Evolutionary conservation across 345 rosid species (phyloP), one percentile per base, ranked within the genome.

Genomic region (Populus alba): DNA sequence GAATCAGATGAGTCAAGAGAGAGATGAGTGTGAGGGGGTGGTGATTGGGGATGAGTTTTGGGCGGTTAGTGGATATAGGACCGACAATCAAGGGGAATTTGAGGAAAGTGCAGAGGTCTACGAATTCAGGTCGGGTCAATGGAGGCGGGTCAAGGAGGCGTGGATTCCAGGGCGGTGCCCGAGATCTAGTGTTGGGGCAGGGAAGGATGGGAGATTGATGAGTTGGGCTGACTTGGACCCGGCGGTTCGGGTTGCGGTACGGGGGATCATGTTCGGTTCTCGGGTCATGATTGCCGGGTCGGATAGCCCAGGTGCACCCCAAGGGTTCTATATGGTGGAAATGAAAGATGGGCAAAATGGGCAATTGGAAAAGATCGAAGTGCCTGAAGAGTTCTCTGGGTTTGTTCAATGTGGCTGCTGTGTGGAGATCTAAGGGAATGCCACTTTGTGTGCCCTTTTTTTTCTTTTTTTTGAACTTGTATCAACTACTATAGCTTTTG

Each of bases 1-100:
- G 83, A 23, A 82, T 1, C 77, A 20, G 71, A 72, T 90, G 89
- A 86, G 84, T 41, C 88, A 83, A 76, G 94, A 85, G 84, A 85
- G 92, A 41, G 97, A 92, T 53, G 91, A 89, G 88, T 89, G 94
- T 70, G 90, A 88, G 68, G 97, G 91, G 31, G 45, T 87, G 4
- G 85, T 89, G 33, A 74, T 87, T 1, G 92, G 85, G 68, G 84
- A 73, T 15, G 88, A 86, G 83, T 88, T 90, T 51, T 92, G 91
- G 91, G 92, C 88, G 6, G 88, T 92, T 17, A 87, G 97, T 53
- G 97, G 94, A 23, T 90, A 90, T 68, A 51, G 76, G 15, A 92
- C 94, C 0, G 90, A 90, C 17, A 76, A 72, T 31, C 97, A 90
- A 55, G 97, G 97, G 1, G 75, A n/a, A 51, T 92, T 90, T 22